A percentile compares a stretch with the other conserved stretches of the same genome.
Evolutionary conservation across 1,139 yeast genomes (phyloP).

Genomic region (Saccharomycopsis hybrid): DNA sequence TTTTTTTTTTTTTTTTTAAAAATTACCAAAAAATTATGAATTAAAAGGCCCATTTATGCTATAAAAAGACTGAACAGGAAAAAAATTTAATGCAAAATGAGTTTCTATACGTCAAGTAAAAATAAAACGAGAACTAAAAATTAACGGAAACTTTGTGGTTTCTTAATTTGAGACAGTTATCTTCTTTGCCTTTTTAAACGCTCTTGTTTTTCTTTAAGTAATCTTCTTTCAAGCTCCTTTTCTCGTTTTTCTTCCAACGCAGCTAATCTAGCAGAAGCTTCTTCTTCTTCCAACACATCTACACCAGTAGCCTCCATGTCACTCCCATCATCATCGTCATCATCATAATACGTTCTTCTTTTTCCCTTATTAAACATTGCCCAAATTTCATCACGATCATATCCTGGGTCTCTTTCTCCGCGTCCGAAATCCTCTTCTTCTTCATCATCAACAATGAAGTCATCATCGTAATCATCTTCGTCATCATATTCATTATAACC

Average conservation of each 20-base stretch:
- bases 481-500: conserved; percentile 13
- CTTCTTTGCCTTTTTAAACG: conserved; percentile 25
- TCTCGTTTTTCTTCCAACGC: conserved; percentile 61
- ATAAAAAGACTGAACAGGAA: too few species aligned
- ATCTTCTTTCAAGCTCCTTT: conserved; percentile 48
- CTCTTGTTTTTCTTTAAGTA: conserved; percentile 37
- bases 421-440: conserved; percentile 34
- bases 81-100: too few species aligned
- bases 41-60: too few species aligned
- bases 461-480: conserved; percentile 34
- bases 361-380: conserved; percentile 68
- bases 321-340: conserved; percentile 51
- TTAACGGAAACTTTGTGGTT: too few species aligned
- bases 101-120: too few species aligned
- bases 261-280: conserved; percentile 52
- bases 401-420: conserved; percentile 34
- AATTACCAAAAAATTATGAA: too few species aligned
- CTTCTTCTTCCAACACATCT: conserved; percentile 79
- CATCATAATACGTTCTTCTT: conserved; percentile 41
- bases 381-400: conserved; percentile 86
- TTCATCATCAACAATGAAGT: conserved; percentile 54
- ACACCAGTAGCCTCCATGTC: conserved; percentile 96
- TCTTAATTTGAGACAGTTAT: too few species aligned
- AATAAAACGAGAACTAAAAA: too few species aligned
- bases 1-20: too few species aligned